A percentile compares a stretch with the other conserved stretches of the same genome.
Evolutionary conservation across 805 yeast species (phyloP).

Genomic region (Teunomyces cretensis): DNA sequence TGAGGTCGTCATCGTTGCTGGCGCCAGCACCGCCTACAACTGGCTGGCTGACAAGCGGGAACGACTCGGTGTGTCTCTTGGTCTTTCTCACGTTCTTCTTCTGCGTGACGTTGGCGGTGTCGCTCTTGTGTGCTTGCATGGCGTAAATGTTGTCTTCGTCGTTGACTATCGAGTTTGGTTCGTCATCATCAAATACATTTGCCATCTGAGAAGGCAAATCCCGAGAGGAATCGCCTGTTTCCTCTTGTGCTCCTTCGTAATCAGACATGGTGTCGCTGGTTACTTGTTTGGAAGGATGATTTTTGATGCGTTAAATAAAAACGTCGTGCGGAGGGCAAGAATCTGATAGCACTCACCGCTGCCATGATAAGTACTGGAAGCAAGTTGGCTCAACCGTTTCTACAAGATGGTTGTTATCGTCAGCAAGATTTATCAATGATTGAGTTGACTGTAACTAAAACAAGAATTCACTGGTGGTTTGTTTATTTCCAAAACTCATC

Average conservation of each 20-base stretch:
- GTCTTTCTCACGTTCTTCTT: conserved; percentile 30
- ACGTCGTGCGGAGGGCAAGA: neutral
- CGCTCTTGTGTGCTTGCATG: conserved; percentile 22
- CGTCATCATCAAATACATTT: conserved; percentile 2
- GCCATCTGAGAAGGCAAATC: neutral
- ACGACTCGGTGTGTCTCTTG: conserved; percentile 11
- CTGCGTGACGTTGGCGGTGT: conserved; percentile 16
- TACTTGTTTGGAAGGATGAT: conserved; percentile 1
- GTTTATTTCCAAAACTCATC: too few relatives aligned
- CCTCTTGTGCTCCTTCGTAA: conserved; percentile 2
- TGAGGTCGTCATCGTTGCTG: conserved; percentile 8
- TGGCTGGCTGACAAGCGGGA: neutral
- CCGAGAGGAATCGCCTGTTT: conserved; percentile 1
- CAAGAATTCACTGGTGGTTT: too few relatives aligned
- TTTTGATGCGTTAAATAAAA: conserved; percentile 1
- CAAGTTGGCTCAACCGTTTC: too few relatives aligned
- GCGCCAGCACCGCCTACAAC: conserved; percentile 7
- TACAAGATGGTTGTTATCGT: too few relatives aligned
- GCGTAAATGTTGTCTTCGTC: conserved; percentile 25
- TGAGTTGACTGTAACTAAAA: too few relatives aligned
- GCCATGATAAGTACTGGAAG: too few relatives aligned
- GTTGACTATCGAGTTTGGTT: conserved; percentile 3
- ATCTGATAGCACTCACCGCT: too few relatives aligned
- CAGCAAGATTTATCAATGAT: too few relatives aligned
- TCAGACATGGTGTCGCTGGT: neutral